These are phyloP conservation scores for Boletellus dicymbophilus DNA, from an alignment of 1,284 basidiomycete species.

Conservation along the genomic window DNA sequence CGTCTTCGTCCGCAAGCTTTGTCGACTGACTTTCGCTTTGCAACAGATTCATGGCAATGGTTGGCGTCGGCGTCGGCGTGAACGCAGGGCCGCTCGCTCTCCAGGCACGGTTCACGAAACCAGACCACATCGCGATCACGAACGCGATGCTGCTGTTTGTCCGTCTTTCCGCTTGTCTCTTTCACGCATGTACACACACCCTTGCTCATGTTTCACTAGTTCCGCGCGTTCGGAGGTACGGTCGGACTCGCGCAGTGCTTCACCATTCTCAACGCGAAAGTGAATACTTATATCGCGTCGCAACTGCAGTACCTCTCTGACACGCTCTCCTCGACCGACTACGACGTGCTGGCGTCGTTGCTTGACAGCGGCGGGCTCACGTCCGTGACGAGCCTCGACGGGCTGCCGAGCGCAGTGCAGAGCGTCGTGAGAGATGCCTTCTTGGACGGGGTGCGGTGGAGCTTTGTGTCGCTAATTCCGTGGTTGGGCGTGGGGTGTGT, in stretches of 20 bases:
- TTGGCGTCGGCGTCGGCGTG: slow-evolving; percentile 47
- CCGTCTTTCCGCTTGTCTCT: slow-evolving; percentile 16
- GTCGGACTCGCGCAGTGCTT: slow-evolving; percentile 53
- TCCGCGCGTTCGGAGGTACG: slow-evolving; percentile 50
- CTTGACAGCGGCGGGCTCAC: slow-evolving; percentile 24
- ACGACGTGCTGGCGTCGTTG: slow-evolving; percentile 24
- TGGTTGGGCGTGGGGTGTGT: slow-evolving; percentile 44
- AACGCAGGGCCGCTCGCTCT: slow-evolving; percentile 40
- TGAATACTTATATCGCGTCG: slow-evolving; percentile 34
- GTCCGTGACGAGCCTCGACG: slow-evolving; percentile 37
- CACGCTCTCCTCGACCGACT: slow-evolving; percentile 29
- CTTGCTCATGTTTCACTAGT: slow-evolving; percentile 27
- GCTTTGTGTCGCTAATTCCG: slow-evolving; percentile 48
- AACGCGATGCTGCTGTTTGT: slow-evolving; percentile 47
- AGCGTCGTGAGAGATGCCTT: slow-evolving; percentile 41
- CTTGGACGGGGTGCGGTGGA: slow-evolving; percentile 41
- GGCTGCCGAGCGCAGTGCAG: slow-evolving; percentile 38
- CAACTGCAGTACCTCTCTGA: slow-evolving; percentile 28
- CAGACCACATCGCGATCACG: slow-evolving; percentile 41
- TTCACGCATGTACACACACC: background rate
- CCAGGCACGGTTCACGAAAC: slow-evolving; percentile 49
- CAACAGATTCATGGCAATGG: slow-evolving; percentile 46
- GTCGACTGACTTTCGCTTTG: background rate
- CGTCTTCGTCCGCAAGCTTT: background rate
- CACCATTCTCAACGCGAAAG: slow-evolving; percentile 47